phyloP scores from a whole-genome alignment of 768 basidiomycete genomes.

The Pleurotus citrinopileatus region DNA sequence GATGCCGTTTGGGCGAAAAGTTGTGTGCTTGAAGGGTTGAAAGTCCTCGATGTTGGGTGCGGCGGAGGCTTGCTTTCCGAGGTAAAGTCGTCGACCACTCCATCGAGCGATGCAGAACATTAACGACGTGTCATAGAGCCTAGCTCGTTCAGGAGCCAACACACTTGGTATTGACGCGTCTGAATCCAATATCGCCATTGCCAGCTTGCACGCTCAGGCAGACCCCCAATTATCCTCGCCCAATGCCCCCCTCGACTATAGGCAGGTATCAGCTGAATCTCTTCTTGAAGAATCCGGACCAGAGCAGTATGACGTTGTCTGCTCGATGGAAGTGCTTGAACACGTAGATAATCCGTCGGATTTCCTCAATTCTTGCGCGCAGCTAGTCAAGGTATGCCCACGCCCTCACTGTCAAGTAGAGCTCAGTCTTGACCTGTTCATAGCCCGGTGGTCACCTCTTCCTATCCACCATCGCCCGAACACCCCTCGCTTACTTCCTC shows the following conservation, averaged over 20 bases:
- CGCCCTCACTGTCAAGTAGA: not conserved
- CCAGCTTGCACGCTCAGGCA: constrained; percentile 72
- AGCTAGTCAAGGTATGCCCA: constrained; percentile 76
- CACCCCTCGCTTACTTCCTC: constrained; percentile 46
- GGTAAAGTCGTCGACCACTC: constrained; percentile 40
- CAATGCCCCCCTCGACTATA: constrained; percentile 55
- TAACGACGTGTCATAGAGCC: constrained; percentile 46
- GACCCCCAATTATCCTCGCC: constrained; percentile 59
- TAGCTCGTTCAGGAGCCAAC: constrained; percentile 84
- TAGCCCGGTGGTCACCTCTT: constrained; percentile 96
- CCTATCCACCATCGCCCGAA: constrained; percentile 91
- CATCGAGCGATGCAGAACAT: not conserved
- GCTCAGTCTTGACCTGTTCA: not conserved
- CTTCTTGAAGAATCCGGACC: constrained; percentile 50
- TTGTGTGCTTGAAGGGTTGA: constrained; percentile 55
- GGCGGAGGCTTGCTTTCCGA: constrained; percentile 94
- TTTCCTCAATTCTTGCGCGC: constrained; percentile 80
- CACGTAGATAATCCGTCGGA: constrained; percentile 90
- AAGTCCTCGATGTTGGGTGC: constrained; percentile 90
- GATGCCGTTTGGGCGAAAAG: constrained; percentile 20
- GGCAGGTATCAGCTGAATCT: constrained; percentile 71
- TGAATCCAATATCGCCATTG: constrained; percentile 81
- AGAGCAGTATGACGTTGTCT: constrained; percentile 85
- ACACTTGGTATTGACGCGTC: constrained; percentile 94
- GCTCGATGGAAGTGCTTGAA: constrained; percentile 97